Evolutionary conservation across 345 rosid genomes (phyloP), one percentile per base, ranked within the genome.

Genomic region (Citrus hindsii): DNA sequence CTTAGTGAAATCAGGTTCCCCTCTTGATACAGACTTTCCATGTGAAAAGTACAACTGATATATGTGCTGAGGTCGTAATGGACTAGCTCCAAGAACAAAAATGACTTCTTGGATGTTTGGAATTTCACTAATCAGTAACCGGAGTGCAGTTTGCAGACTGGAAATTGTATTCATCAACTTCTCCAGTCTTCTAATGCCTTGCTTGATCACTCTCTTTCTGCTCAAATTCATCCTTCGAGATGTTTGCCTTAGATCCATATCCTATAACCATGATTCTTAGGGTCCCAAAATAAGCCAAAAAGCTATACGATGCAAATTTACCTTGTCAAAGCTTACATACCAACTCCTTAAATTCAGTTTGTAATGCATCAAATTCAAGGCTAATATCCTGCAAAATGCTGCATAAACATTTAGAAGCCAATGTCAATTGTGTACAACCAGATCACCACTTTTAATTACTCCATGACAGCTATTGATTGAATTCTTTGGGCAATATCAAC

Each of bases 301-400:
- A 18, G 51, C 1, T 14, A 24, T 51, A 68, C 0, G 71, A 64
- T 14, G 67, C 38, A 77, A 83, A 75, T 74, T 75, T 55, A 69
- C 68, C 53, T 67, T 25, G 33, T 67, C 35, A 42, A 46, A 81
- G 77, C 55, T 69, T 80, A 77, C 92, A 66, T 91, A 95, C 99
- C 94, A 91, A 84, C 60, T 94, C 95, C 64, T 72, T 73, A 56
- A 67, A 83, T 77, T 92, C 93, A 22, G 75, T 71, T 30, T 76
- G 88, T 75, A 91, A 70, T 42, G 78, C 71, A 51, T 89, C 93
- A 51, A 87, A 94, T 46, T 92, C 97, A 53, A 87, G 81, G 74
- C 79, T 82, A 40, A 92, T 82, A 42, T 96, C 99, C 89, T 89
- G 95, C 87, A 92, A 84, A 81, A 90, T 83, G 58, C 97, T 92